Percentiles rank a stretch among this genome's conserved stretches.
These are phyloP conservation scores for Clonostachys sp. DNA, from an alignment of 2,329 filamentous ascomycete species.

Conservation along the genomic window DNA sequence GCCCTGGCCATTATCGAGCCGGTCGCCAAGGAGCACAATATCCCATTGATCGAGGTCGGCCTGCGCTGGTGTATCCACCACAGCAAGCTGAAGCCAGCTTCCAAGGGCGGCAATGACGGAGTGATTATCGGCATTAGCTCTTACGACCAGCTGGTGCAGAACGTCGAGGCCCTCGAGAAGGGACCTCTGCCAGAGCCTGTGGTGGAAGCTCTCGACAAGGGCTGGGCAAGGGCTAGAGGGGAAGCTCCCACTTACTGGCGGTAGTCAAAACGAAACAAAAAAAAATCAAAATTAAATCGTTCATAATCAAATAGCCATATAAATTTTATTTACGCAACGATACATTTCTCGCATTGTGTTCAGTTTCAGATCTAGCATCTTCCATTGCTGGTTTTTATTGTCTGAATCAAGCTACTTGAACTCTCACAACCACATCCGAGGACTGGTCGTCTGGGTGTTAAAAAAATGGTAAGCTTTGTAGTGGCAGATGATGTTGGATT, in stretches of 20 bases:
- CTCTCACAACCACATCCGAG: too few relatives aligned
- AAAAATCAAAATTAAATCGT: too few relatives aligned
- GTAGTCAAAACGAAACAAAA: not conserved
- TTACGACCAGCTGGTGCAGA: conserved; percentile 38
- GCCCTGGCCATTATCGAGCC: conserved; percentile 2
- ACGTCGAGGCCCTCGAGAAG: conserved; percentile 26
- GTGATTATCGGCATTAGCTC: conserved; percentile 5
- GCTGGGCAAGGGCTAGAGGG: not conserved
- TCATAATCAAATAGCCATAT: too few relatives aligned
- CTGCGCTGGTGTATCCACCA: conserved; percentile 3
- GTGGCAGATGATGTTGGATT: too few relatives aligned
- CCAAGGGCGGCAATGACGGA: conserved; percentile 2
- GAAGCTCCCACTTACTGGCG: conserved; percentile 2
- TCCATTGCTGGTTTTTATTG: too few relatives aligned
- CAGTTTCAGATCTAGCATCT: too few relatives aligned
- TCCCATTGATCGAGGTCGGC: conserved; percentile 2
- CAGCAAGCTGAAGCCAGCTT: conserved; percentile 1
- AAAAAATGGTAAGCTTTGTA: too few relatives aligned
- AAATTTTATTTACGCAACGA: too few relatives aligned
- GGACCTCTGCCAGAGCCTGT: conserved; percentile 2
- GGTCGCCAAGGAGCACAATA: conserved; percentile 1
- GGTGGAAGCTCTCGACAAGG: conserved; percentile 1
- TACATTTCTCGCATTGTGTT: too few relatives aligned
- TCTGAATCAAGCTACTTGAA: too few relatives aligned
- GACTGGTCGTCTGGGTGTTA: too few relatives aligned